Percentiles rank a stretch among this genome's conserved stretches.
phyloP scores from a whole-genome alignment of 2,329 filamentous ascomycete genomes.

The Diaporthe sp. region DNA sequence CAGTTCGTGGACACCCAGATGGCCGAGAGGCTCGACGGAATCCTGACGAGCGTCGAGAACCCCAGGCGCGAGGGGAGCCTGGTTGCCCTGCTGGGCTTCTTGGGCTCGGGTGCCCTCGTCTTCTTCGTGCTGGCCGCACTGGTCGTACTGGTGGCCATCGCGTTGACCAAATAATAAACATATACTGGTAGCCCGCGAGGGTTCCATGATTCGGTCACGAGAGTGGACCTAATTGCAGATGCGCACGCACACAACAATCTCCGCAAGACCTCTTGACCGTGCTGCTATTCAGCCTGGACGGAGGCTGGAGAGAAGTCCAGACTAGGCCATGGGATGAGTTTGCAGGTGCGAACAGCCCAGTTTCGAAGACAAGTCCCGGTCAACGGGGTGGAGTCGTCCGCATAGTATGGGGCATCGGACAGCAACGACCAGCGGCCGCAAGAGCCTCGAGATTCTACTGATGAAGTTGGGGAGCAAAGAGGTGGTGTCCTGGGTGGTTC shows the following conservation, averaged over 20 bases:
- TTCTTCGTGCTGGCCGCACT: slow-evolving; percentile 31
- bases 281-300: not conserved
- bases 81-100: slow-evolving; percentile 14
- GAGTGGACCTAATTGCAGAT: too few species aligned
- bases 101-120: slow-evolving; percentile 23
- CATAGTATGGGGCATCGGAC: not conserved
- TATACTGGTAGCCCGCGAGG: not conserved
- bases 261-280: too few species aligned
- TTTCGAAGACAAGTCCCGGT: not conserved
- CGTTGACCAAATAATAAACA: not conserved
- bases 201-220: not conserved
- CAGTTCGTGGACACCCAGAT: slow-evolving; percentile 87
- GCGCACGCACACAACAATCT: not conserved
- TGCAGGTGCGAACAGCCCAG: not conserved
- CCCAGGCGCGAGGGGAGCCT: slow-evolving; percentile 35
- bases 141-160: slow-evolving; percentile 8
- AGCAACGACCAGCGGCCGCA: not conserved
- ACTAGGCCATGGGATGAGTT: not conserved
- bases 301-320: not conserved
- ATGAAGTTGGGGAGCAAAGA: not conserved
- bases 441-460: not conserved
- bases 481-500: too few species aligned
- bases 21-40: slow-evolving; percentile 79
- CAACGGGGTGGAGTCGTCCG: not conserved
- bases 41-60: slow-evolving; percentile 68